phyloP scores from a whole-genome alignment of 345 rosid genomes.

The Aurinia saxatilis region DNA sequence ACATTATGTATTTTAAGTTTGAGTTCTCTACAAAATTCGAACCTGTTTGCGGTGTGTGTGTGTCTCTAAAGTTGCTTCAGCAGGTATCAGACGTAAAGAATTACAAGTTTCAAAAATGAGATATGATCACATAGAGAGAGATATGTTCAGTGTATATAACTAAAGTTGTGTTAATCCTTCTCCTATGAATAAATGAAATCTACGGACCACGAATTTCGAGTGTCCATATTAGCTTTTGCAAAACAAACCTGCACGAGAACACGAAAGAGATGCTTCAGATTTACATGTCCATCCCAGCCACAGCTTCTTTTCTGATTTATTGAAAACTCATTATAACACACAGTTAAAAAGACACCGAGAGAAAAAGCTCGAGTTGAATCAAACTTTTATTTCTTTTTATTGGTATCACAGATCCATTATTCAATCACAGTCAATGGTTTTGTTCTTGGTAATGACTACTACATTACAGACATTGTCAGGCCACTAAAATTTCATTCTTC shows the following conservation, averaged over 20 bases:
- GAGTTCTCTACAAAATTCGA: neutral
- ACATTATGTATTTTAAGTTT: neutral
- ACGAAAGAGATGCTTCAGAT: conserved; percentile 86
- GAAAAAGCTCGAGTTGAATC: conserved; percentile 1
- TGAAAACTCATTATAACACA: conserved; percentile 19
- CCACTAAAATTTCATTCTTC: conserved; percentile 23
- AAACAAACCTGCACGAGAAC: conserved; percentile 96
- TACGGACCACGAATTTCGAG: conserved; percentile 54
- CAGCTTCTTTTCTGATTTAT: conserved; percentile 21
- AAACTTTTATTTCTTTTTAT: conserved; percentile 7
- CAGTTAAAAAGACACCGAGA: neutral
- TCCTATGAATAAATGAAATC: conserved; percentile 40
- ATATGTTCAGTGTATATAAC: conserved; percentile 5
- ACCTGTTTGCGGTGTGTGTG: conserved; percentile 9
- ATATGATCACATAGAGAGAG: neutral
- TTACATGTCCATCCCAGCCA: conserved; percentile 32
- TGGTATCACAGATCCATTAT: conserved; percentile 22
- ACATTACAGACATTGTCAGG: conserved; percentile 25
- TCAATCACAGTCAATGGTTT: conserved; percentile 16
- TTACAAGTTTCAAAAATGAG: conserved; percentile 11
- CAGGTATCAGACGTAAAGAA: conserved; percentile 1
- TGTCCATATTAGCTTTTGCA: conserved; percentile 79
- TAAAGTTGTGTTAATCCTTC: conserved; percentile 22
- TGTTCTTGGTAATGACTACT: conserved; percentile 20
- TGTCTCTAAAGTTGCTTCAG: conserved; percentile 9